A percentile compares a stretch with the other conserved stretches of the same genome.
phyloP scores from a whole-genome alignment of 108 stramenopile genomes.

The Hondaea fermentalgiana region DNA sequence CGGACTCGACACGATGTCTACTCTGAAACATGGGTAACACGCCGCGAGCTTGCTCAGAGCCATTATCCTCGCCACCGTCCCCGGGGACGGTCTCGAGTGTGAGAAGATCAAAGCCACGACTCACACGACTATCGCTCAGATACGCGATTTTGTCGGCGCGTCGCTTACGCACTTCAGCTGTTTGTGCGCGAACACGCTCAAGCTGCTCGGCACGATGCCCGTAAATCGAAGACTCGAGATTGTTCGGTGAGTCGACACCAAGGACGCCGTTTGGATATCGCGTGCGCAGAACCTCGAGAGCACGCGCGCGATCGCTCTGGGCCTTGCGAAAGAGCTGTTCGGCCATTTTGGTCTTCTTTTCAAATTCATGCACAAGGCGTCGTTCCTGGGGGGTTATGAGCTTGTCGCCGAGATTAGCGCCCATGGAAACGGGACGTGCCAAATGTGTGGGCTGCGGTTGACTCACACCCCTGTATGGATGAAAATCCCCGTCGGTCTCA shows the following conservation, averaged over 20 bases:
- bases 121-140: neutral
- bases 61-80: too few species aligned
- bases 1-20: neutral
- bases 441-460: neutral
- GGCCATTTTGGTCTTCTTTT: neutral
- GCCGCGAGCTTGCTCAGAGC: neutral
- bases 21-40: neutral
- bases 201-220: neutral
- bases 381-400: neutral
- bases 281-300: neutral
- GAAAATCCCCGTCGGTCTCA: neutral
- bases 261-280: neutral
- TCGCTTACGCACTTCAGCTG: neutral
- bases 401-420: neutral
- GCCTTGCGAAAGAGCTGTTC: neutral
- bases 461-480: neutral
- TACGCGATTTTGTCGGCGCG: neutral
- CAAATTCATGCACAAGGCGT: neutral
- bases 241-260: neutral
- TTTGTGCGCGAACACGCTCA: neutral
- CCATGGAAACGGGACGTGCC: neutral
- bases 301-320: neutral
- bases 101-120: neutral
- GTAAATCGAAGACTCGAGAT: neutral
- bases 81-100: neutral